Conservation (phyloP, 1,284 basidiomycete species). For the Moesziomyces aphidis region DNA sequence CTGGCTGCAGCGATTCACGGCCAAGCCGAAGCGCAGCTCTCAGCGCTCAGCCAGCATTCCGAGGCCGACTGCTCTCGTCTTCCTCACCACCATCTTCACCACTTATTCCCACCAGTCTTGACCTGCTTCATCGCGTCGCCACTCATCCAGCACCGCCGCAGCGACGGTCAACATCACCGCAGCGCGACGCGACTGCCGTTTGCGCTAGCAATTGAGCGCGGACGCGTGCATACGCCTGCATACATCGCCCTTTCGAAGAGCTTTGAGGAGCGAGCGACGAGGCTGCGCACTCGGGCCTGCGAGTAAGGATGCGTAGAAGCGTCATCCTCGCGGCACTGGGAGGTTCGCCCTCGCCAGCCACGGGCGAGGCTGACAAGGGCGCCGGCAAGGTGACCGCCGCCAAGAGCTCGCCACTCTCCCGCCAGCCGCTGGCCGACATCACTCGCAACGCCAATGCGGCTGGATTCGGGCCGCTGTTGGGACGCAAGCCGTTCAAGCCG, state of each 20-base stretch:
- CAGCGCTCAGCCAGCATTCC: constrained; percentile 1
- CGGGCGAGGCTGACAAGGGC: constrained; percentile 16
- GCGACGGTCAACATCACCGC: not conserved
- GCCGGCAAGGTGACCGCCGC: constrained; percentile 11
- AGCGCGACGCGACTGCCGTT: constrained; percentile 1
- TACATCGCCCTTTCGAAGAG: not conserved
- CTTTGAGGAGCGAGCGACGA: not conserved
- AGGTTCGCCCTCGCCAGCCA: constrained; percentile 20
- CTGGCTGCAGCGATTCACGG: not conserved
- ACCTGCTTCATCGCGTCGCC: not conserved
- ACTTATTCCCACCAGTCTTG: not conserved
- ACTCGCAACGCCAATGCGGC: constrained; percentile 55
- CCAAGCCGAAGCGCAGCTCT: constrained; percentile 10
- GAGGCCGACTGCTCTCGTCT: not conserved
- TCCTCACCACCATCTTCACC: constrained; percentile 2
- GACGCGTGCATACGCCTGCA: constrained; percentile 3
- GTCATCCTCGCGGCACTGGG: constrained; percentile 44
- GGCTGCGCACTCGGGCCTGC: not conserved
- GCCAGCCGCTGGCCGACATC: constrained; percentile 27
- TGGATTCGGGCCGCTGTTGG: constrained; percentile 56
- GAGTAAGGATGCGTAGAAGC: constrained; percentile 29
- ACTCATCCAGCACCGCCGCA: not conserved
- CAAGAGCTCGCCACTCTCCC: constrained; percentile 21
- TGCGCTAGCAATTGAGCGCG: not conserved
- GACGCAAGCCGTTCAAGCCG: constrained; percentile 64